Percentiles rank a stretch among this genome's conserved stretches.
phyloP scores from a whole-genome alignment of 75 land plant species.

The Sequoia sempervirens region DNA sequence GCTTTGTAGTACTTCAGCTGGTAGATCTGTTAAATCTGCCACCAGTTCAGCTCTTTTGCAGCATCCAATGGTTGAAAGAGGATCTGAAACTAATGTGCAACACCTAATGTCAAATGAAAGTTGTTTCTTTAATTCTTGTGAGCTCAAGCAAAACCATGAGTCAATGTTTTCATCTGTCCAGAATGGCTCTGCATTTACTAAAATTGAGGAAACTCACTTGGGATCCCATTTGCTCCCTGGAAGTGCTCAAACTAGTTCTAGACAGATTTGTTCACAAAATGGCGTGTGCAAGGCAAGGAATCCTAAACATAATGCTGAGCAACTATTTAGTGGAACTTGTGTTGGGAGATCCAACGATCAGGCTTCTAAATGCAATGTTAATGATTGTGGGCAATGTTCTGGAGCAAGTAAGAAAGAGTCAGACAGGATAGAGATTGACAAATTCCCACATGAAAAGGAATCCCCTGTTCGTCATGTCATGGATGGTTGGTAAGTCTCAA shows the following conservation, averaged over 20 bases:
- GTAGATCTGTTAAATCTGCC: neutral
- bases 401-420: neutral
- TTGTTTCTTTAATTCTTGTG: neutral
- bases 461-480: slow-evolving; percentile 42
- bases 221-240: slow-evolving; percentile 1
- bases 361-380: neutral
- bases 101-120: neutral
- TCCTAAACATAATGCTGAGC: neutral
- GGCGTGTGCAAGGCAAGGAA: neutral
- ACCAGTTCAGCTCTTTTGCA: neutral
- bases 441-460: neutral
- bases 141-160: neutral
- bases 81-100: neutral
- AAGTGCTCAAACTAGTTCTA: neutral
- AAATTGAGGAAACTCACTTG: neutral
- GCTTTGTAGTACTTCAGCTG: neutral
- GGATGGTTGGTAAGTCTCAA: slow-evolving; percentile 61
- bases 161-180: neutral
- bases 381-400: neutral
- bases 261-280: slow-evolving; percentile 6
- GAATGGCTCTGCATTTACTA: neutral
- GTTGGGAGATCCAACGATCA: neutral
- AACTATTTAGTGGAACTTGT: neutral
- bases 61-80: neutral
- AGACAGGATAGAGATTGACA: neutral